These are phyloP conservation scores for Singerocomus inundabilis DNA, from an alignment of 1,284 basidiomycete species.

Conservation along the genomic window DNA sequence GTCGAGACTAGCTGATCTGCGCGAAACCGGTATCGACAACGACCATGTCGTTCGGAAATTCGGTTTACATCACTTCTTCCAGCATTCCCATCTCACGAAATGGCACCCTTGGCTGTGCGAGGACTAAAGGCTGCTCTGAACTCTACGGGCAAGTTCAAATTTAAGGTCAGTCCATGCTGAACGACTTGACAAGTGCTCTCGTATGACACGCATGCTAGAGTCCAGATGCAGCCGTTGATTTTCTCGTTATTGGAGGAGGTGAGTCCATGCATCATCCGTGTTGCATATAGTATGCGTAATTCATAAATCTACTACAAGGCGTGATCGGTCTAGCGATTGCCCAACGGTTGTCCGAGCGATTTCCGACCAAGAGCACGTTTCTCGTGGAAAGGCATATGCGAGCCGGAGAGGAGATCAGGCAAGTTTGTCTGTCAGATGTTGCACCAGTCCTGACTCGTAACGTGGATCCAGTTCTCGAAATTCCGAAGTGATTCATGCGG, in stretches of 20 bases:
- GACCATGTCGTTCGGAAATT: not conserved
- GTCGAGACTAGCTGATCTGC: not conserved
- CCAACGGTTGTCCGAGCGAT: slow-evolving; percentile 66
- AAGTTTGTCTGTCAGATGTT: slow-evolving; percentile 12
- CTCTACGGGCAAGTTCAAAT: slow-evolving; percentile 54
- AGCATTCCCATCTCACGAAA: slow-evolving; percentile 5
- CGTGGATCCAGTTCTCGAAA: slow-evolving; percentile 73
- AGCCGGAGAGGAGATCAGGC: slow-evolving; percentile 86
- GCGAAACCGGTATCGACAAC: not conserved
- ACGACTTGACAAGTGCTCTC: not conserved
- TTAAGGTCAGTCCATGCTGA: slow-evolving; percentile 48
- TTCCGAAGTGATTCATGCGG: slow-evolving; percentile 95
- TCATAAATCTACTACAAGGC: slow-evolving; percentile 42
- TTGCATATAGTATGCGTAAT: not conserved
- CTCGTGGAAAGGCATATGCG: slow-evolving; percentile 78
- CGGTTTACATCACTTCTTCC: not conserved
- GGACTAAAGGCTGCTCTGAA: slow-evolving; percentile 63
- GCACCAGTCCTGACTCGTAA: not conserved
- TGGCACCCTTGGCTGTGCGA: slow-evolving; percentile 37
- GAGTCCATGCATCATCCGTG: slow-evolving; percentile 16
- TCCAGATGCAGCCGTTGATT: slow-evolving; percentile 81
- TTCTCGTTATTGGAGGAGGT: slow-evolving; percentile 92
- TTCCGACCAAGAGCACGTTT: slow-evolving; percentile 75
- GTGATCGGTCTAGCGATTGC: slow-evolving; percentile 89
- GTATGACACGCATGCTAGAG: slow-evolving; percentile 36